A percentile compares a stretch with the other conserved stretches of the same genome.
phyloP scores from a whole-genome alignment of 768 basidiomycete species.

The Clitopilus hobsonii region DNA sequence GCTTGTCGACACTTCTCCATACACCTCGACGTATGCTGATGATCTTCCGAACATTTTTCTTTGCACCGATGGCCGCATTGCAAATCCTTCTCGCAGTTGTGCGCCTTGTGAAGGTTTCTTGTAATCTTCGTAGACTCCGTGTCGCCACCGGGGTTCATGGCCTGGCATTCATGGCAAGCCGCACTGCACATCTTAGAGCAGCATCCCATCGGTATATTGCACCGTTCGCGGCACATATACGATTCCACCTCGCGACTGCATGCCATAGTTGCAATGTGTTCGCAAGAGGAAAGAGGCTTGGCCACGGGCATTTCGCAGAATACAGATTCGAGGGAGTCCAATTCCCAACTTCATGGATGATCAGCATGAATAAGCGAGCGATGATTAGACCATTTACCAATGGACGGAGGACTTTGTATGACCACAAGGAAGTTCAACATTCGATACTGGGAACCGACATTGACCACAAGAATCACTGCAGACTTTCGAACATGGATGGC shows the following conservation, averaged over 20 bases:
- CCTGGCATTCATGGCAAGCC: constrained; percentile 46
- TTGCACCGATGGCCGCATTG: constrained; percentile 56
- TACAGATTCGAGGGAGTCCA: constrained; percentile 40
- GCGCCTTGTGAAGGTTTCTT: constrained; percentile 33
- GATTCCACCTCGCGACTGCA: constrained; percentile 41
- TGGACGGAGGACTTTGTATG: constrained; percentile 38
- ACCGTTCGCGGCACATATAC: constrained; percentile 34
- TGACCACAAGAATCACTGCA: constrained; percentile 51
- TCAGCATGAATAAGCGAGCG: not conserved
- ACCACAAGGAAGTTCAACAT: constrained; percentile 54
- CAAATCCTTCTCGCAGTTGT: constrained; percentile 46
- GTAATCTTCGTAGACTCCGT: constrained; percentile 11
- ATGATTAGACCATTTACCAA: constrained; percentile 37
- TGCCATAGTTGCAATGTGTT: constrained; percentile 41
- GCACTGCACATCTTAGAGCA: constrained; percentile 48
- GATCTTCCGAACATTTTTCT: constrained; percentile 41
- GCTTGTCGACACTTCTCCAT: constrained; percentile 43
- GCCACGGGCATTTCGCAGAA: constrained; percentile 36
- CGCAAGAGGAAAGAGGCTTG: constrained; percentile 46
- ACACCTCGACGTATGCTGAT: constrained; percentile 46
- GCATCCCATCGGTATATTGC: constrained; percentile 43
- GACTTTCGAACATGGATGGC: constrained; percentile 52
- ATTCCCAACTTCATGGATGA: constrained; percentile 30
- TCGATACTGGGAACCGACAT: constrained; percentile 42
- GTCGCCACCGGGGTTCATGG: constrained; percentile 11